Percentiles rank a stretch among this genome's conserved stretches.
Evolutionary conservation across 768 basidiomycete species (phyloP).

Genomic region (Suillus placidus): DNA sequence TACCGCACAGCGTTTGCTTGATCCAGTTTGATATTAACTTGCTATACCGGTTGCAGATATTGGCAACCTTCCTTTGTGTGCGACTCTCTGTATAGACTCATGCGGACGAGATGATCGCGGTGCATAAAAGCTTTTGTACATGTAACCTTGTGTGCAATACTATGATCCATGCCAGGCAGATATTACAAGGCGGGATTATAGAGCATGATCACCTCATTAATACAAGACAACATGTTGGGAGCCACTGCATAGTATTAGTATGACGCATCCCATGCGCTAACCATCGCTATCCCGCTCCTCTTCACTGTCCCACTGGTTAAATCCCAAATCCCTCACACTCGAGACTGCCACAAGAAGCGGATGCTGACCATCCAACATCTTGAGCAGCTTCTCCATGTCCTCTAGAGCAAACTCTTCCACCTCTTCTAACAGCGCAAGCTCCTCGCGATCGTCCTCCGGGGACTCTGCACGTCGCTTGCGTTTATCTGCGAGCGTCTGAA

Average conservation of each 20-base stretch:
- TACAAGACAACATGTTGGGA: neutral
- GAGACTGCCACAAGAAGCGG: constrained; percentile 69
- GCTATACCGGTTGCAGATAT: neutral
- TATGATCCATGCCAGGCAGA: neutral
- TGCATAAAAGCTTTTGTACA: neutral
- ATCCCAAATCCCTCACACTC: constrained; percentile 71
- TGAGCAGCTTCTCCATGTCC: constrained; percentile 72
- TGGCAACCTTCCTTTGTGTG: neutral
- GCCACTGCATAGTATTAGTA: neutral
- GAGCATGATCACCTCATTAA: neutral
- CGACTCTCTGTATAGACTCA: neutral
- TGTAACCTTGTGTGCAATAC: neutral
- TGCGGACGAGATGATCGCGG: neutral
- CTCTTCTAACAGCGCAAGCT: constrained; percentile 74
- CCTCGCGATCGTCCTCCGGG: constrained; percentile 62
- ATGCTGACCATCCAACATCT: constrained; percentile 58
- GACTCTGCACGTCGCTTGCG: constrained; percentile 56
- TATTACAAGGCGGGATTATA: neutral
- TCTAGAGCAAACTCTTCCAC: constrained; percentile 83
- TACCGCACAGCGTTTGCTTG: neutral
- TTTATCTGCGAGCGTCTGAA: constrained; percentile 67
- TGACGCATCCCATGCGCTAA: constrained; percentile 2
- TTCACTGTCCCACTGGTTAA: constrained; percentile 51
- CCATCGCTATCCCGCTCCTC: constrained; percentile 42
- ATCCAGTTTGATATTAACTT: constrained; percentile 1